phyloP scores from a whole-genome alignment of 1,284 basidiomycete genomes.

The Pyrrhoderma lamaoense region DNA sequence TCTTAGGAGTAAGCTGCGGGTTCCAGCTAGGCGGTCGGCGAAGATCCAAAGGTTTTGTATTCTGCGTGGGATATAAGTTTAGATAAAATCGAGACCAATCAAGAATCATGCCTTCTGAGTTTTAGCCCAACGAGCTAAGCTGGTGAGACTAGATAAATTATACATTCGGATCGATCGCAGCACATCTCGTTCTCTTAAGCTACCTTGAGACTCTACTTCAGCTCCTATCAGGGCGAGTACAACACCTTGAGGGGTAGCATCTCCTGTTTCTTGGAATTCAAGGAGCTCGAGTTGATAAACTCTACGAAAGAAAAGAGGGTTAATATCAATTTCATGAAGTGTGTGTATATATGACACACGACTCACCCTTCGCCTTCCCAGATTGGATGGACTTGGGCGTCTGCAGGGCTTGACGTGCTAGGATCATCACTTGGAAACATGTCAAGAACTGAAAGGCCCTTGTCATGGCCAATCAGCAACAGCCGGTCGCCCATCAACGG shows the following conservation, averaged over 20 bases:
- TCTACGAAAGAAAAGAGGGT: constrained; percentile 37
- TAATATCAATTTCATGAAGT: constrained; percentile 16
- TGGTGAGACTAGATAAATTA: constrained; percentile 64
- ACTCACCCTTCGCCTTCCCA: constrained; percentile 73
- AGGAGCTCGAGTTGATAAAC: constrained; percentile 69
- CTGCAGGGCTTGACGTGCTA: constrained; percentile 44
- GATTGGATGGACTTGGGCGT: constrained; percentile 56
- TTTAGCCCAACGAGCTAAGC: constrained; percentile 64
- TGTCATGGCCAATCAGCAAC: constrained; percentile 66
- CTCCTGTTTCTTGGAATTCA: constrained; percentile 55
- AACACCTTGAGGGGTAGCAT: constrained; percentile 62
- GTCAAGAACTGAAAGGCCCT: constrained; percentile 69
- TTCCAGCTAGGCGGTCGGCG: constrained; percentile 45
- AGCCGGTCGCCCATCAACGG: constrained; percentile 57
- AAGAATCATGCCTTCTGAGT: constrained; percentile 46
- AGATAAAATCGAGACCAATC: constrained; percentile 10
- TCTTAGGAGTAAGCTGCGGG: constrained; percentile 43
- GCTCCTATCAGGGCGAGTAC: constrained; percentile 65
- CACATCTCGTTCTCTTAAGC: constrained; percentile 43
- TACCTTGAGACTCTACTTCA: constrained; percentile 39
- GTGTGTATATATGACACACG: background rate
- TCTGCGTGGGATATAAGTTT: constrained; percentile 31
- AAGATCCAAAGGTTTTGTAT: constrained; percentile 52
- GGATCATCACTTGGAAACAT: constrained; percentile 53
- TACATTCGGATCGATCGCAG: constrained; percentile 66